Evolutionary conservation across 805 yeast species (phyloP), one percentile per base, ranked within the genome.

Genomic region (Priceomyces fermenticarens): DNA sequence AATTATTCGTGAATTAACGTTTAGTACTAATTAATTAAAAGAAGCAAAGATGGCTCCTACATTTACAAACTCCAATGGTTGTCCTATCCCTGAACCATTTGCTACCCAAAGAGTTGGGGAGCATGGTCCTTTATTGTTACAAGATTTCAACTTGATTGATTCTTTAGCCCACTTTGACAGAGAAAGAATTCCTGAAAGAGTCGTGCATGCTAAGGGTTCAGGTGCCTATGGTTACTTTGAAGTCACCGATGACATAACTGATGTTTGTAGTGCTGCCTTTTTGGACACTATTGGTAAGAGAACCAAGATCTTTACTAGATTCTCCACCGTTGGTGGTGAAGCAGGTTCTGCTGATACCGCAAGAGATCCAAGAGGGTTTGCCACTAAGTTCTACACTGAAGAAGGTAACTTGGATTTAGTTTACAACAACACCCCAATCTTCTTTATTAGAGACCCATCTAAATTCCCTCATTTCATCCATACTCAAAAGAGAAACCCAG

Each of bases 171-270:
- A 87, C 63, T 88, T 88, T 55, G 95, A 86, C 67, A 75, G 95
- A 52, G 96, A 88, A 66, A 73, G 96, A 65, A 84, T 88, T 49
- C 96, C 96, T 10, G 96, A 88, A 69, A 76, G 96, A 66, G 95
- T 88, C 42, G 96, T 88, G 28, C 96, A 88, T 58, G 96, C 96
- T 40, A 88, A 88, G 62, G 96, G 96, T 52, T 85, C 90, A 10
- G 96, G 96, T 58, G 96, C 96, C 8, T 86, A 73, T 60, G 96
- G 96, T 50, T 77, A 73, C 50, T 88, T 88, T 60, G 95, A 85
- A 63, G 90, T 84, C 39, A 88, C 96, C 10, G 91, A 88, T 52
- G 95, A 87, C 54, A 81, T 87, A 55, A 68, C 87, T 8, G 91
- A 85, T 59, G 55, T 85, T 35, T 79, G 85, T 57, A 71, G 76